Base-by-base conservation (phyloP, 2,329 filamentous ascomycete species). In the Xylariales sp. region DNA sequence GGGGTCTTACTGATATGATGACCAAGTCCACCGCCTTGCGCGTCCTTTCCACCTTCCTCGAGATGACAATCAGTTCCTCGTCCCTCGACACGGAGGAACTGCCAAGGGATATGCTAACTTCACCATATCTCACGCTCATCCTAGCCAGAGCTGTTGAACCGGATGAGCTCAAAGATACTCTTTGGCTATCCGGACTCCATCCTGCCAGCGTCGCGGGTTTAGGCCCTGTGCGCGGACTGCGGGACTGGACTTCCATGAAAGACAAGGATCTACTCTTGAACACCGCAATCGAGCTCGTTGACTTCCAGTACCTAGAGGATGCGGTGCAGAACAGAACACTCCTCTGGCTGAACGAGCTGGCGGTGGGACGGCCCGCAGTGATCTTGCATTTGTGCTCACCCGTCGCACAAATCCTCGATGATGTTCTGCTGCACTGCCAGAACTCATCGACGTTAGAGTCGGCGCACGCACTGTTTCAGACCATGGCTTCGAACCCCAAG, bases 261-360 rank as follows among this genome's bases (percentile, higher is more conserved):
- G 80, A 85, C 46, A 74, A 77, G 48, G 78, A 84, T 45, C 56
- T 85, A 10, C 60, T 86, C 12, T 66, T 85, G 5, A 79, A 77
- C 46, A 76, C 77, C 3, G 78, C 77, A 1, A 79, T 85, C 42
- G 73, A 77, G 52, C 65, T 85, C 31, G 74, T 85, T 8, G 82
- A 86, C 54, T 85, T 86, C 52, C 73, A 76, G 42, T 76, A 75
- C 43, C 63, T 84, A 6, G 81, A 85, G 43, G 80, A 84, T 42
- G 65, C 67, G 2, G 69, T 80, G 14, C 81, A 85, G 55, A 72
- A 74, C 31, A 69, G 78, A 11, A 76, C 69, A 12, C 61, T 86
- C 3, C 55, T 65, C 12, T 83, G 80, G 77, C 66, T 86, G 25
- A 77, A 75, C 38, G 66, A 73, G 37, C 59, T 85, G 20, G 78